phyloP scores from a whole-genome alignment of 1,139 yeast genomes.

The Waltiozyma sp. region DNA sequence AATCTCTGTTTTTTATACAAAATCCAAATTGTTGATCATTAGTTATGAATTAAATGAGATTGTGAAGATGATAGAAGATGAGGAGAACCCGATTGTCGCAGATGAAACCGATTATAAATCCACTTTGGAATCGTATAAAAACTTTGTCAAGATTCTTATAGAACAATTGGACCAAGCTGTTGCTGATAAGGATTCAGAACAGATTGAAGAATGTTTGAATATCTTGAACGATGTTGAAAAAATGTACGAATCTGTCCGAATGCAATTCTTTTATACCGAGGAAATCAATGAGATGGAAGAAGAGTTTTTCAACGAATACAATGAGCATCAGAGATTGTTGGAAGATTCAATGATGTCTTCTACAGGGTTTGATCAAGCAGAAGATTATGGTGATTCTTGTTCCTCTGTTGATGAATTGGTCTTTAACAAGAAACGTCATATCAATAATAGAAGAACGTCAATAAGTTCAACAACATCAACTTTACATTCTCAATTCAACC shows the following conservation, averaged over 20 bases:
- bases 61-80: conserved; percentile 12
- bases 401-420: not conserved
- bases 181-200: conserved; percentile 18
- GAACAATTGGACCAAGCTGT: conserved; percentile 23
- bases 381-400: not conserved
- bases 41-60: conserved; percentile 13
- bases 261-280: conserved; percentile 21
- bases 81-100: conserved; percentile 12
- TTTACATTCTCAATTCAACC: conserved; percentile 2
- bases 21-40: conserved; percentile 17
- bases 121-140: conserved; percentile 16
- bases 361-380: not conserved
- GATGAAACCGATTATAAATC: conserved; percentile 17
- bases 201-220: conserved; percentile 23
- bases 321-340: not conserved
- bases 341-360: not conserved
- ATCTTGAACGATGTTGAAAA: conserved; percentile 26
- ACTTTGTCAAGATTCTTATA: conserved; percentile 23
- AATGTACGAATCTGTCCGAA: conserved; percentile 25
- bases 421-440: not conserved
- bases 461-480: conserved; percentile 15
- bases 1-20: conserved; percentile 15
- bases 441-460: conserved; percentile 6
- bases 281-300: conserved; percentile 15
- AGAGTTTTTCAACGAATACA: conserved; percentile 8